Evolutionary conservation across 257 asterid species (phyloP), one percentile per base, ranked within the genome.

Genomic region (Cinchona pubescens): DNA sequence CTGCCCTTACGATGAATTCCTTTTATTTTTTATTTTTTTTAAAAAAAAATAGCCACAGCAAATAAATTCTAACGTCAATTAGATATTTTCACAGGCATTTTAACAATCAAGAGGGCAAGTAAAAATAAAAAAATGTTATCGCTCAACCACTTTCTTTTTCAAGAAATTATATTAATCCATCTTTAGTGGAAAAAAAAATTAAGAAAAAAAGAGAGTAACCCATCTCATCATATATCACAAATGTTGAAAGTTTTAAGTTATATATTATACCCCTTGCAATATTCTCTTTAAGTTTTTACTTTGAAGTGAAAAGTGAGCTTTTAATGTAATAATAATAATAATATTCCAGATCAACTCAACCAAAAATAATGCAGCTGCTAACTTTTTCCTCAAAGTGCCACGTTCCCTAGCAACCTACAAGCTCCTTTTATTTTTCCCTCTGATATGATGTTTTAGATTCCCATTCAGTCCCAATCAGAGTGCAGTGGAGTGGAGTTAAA

Each of bases 381-480:
- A 45, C 35, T 67, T 67, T 37, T 38, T 66, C 79, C 79, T 27
- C 60, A n/a, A 51, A 48, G 19, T 7, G 69, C 46, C 79, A 40
- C 74, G 67, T 25, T 27, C 43, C 27, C 23, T 11, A 11, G 32
- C 55, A 40, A 3, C 48, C 29, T 55, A 1, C 55, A 51, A 12
- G 29, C 13, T 34, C 42, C 35, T 35, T 64, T 74, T n/a, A 7
- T 43, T 53, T 38, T 12, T 16, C 12, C 7, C 55, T 9, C 14
- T 27, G 80, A 76, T 58, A 68, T 40, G 35, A 67, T 34, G 79
- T 55, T 40, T 58, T 56, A 58, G 68, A 67, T 56, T 76, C 79
- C 61, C n/a, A 6, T 12, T 35, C 55, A 29, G 73, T 65, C 73
- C 38, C 21, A 58, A 66, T 66, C 73, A 48, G 45, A 25, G 32